Percentiles rank a stretch among this genome's conserved stretches.
These are phyloP conservation scores for Halenospora varia DNA, from an alignment of 495 filamentous ascomycete genomes.

Conservation along the genomic window DNA sequence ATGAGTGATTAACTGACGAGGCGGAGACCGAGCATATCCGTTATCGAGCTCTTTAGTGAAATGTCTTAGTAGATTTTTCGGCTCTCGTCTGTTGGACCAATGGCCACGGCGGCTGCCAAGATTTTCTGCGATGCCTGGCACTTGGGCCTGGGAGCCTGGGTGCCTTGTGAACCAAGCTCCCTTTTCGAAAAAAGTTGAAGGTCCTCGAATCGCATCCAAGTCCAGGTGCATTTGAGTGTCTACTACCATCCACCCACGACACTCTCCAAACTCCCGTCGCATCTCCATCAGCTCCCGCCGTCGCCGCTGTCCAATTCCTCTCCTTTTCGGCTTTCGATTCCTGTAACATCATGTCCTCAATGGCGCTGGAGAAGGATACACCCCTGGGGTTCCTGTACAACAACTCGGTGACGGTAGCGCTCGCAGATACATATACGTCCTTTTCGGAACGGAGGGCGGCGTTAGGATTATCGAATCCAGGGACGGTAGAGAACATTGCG, in stretches of 20 bases:
- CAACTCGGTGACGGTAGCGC: conserved; percentile 63
- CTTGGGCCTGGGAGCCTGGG: neutral
- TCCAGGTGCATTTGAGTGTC: conserved; percentile 9
- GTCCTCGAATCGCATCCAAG: neutral
- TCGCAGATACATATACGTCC: conserved; percentile 73
- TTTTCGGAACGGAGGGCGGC: conserved; percentile 83
- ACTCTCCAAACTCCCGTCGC: neutral
- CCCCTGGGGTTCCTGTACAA: conserved; percentile 63
- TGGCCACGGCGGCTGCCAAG: neutral
- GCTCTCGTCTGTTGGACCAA: neutral
- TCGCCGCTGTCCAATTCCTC: neutral
- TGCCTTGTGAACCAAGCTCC: neutral
- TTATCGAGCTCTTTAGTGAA: neutral
- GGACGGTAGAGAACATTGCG: conserved; percentile 85
- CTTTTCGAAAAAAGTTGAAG: conserved; percentile 11
- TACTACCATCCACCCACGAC: neutral
- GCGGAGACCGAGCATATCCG: neutral
- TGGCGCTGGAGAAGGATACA: conserved; percentile 38
- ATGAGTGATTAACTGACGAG: neutral
- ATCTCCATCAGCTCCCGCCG: neutral
- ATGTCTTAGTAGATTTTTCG: conserved; percentile 18
- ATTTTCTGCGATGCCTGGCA: neutral
- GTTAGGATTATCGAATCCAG: conserved; percentile 87
- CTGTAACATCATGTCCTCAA: conserved; percentile 17
- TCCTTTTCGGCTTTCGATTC: neutral